phyloP scores from a whole-genome alignment of 176 grass and related monocot genomes.

The Oryza nivara region DNA sequence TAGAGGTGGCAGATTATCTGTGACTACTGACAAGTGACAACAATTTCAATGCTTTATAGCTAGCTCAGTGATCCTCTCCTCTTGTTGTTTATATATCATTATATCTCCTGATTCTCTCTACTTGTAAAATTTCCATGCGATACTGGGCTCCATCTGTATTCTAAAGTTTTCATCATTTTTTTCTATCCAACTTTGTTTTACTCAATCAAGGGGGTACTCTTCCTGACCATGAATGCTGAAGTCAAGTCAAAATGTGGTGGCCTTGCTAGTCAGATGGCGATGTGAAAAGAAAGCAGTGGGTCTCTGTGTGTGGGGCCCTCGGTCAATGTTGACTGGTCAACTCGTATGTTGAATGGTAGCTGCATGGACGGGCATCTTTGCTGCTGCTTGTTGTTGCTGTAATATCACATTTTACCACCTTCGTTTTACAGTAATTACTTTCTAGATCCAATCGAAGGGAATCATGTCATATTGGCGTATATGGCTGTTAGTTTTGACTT shows the following conservation, averaged over 20 bases:
- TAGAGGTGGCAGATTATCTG: neutral
- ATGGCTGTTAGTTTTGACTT: neutral
- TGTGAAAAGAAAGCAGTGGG: too few species aligned
- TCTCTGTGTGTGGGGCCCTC: neutral
- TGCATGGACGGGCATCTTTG: neutral
- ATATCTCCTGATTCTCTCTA: neutral
- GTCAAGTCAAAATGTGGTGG: neutral
- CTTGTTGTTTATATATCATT: neutral
- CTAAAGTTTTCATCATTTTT: neutral
- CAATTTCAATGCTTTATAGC: neutral
- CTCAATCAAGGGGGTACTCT: neutral
- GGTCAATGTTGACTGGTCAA: neutral
- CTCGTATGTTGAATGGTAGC: neutral
- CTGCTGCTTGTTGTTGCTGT: neutral
- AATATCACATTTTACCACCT: neutral
- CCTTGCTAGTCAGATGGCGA: neutral
- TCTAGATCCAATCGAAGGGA: neutral
- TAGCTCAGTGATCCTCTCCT: neutral
- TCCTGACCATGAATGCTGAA: constrained; percentile 1
- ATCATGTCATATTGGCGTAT: neutral
- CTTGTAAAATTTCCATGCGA: constrained; percentile 22
- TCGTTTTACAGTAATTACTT: neutral
- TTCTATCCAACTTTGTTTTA: neutral
- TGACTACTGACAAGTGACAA: too few species aligned
- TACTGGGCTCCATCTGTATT: neutral